phyloP scores from a whole-genome alignment of 306 rosid species.

The Abrus precatorius region DNA sequence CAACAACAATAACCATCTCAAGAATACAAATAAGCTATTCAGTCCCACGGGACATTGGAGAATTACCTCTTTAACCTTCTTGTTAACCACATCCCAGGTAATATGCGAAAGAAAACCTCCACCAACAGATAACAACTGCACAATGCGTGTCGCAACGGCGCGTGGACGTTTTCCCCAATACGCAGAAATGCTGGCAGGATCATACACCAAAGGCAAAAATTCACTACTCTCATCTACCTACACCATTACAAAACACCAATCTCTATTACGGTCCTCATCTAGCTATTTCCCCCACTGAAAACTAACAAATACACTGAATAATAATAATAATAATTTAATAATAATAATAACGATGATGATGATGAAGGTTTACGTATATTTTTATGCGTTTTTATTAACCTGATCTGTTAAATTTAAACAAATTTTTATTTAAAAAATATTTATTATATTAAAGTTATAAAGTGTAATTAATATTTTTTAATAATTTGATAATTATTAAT shows the following conservation, averaged over 20 bases:
- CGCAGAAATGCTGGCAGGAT: slow-evolving; percentile 84
- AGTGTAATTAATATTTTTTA: too few species aligned
- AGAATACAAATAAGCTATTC: slow-evolving; percentile 5
- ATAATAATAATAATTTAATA: too few species aligned
- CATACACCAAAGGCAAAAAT: slow-evolving; percentile 89
- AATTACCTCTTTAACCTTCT: slow-evolving; percentile 87
- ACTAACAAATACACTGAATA: neutral
- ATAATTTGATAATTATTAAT: too few species aligned
- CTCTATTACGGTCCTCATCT: slow-evolving; percentile 1
- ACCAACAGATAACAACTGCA: slow-evolving; percentile 91
- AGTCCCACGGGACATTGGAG: slow-evolving; percentile 3
- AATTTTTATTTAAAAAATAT: too few species aligned
- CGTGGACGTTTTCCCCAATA: slow-evolving; percentile 99
- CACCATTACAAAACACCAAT: slow-evolving; percentile 36
- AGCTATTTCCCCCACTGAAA: neutral
- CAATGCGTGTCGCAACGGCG: slow-evolving; percentile 85
- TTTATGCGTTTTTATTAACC: too few species aligned
- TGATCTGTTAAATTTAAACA: too few species aligned
- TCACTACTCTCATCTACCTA: slow-evolving; percentile 97
- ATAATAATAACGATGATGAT: too few species aligned
- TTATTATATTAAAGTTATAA: too few species aligned
- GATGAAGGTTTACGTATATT: too few species aligned
- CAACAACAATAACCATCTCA: neutral
- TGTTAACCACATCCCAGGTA: slow-evolving; percentile 80
- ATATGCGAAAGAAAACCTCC: slow-evolving; percentile 94